phyloP scores from a whole-genome alignment of 2,329 filamentous ascomycete species.

The Coniochaeta hoffmannii region DNA sequence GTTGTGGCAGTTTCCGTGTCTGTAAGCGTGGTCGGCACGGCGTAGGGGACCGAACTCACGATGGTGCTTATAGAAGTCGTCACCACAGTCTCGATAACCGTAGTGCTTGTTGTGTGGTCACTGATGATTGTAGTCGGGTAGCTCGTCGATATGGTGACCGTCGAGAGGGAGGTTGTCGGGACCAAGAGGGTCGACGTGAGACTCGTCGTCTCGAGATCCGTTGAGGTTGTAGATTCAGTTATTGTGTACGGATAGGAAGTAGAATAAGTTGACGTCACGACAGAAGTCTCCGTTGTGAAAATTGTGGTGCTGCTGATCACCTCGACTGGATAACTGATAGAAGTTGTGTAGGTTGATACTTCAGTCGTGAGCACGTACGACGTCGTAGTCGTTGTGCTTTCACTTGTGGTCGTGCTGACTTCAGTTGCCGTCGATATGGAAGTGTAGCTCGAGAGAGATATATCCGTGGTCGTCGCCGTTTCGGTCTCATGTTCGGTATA shows the following conservation, averaged over 20 bases:
- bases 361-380: neutral
- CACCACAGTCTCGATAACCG: neutral
- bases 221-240: neutral
- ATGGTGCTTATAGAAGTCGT: neutral
- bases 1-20: neutral
- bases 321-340: slow-evolving; percentile 6
- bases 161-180: neutral
- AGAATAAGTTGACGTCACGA: neutral
- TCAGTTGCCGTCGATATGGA: slow-evolving; percentile 9
- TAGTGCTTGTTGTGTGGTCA: neutral
- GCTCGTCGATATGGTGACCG: neutral
- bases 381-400: neutral
- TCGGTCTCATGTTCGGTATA: neutral
- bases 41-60: neutral
- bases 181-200: neutral
- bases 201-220: slow-evolving; percentile 6
- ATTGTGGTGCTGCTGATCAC: slow-evolving; percentile 13
- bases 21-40: slow-evolving; percentile 1
- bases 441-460: neutral
- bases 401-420: neutral
- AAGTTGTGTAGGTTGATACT: slow-evolving; percentile 4
- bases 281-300: slow-evolving; percentile 11
- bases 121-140: slow-evolving; percentile 2
- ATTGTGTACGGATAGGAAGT: neutral
- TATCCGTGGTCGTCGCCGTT: neutral